Evolutionary conservation across 768 basidiomycete species (phyloP).

Genomic region (Trametes punicea): DNA sequence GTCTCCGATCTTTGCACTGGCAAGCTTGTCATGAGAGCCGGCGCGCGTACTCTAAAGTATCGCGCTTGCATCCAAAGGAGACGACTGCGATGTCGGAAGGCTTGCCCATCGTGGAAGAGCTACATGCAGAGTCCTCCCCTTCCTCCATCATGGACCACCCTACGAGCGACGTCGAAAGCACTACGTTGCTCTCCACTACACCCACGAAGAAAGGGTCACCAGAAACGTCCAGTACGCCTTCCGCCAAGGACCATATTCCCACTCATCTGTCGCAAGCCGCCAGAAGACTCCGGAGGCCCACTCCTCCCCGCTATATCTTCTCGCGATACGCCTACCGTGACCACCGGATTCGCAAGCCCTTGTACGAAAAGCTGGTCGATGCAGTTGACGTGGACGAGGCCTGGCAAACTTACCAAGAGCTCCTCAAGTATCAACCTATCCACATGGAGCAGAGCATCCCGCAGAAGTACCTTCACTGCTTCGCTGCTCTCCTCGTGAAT

Average conservation of each 20-base stretch:
- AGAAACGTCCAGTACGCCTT: background rate
- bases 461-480: constrained; percentile 51
- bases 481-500: constrained; percentile 57
- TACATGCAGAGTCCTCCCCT: background rate
- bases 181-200: background rate
- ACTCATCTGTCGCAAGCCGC: background rate
- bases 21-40: constrained; percentile 11
- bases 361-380: constrained; percentile 6
- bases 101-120: background rate
- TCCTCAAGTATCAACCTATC: constrained; percentile 7
- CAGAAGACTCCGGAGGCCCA: background rate
- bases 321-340: background rate
- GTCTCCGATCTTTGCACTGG: constrained; percentile 12
- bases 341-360: background rate
- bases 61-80: constrained; percentile 10
- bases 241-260: background rate
- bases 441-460: constrained; percentile 25
- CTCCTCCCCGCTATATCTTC: background rate
- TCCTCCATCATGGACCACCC: background rate
- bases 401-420: constrained; percentile 10
- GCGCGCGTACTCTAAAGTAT: background rate
- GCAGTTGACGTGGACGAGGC: constrained; percentile 2
- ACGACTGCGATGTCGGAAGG: constrained; percentile 1
- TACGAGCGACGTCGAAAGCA: background rate
- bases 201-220: background rate